These are phyloP conservation scores for Brassica hybrid DNA, from an alignment of 441 rosid species.

Conservation along the genomic window DNA sequence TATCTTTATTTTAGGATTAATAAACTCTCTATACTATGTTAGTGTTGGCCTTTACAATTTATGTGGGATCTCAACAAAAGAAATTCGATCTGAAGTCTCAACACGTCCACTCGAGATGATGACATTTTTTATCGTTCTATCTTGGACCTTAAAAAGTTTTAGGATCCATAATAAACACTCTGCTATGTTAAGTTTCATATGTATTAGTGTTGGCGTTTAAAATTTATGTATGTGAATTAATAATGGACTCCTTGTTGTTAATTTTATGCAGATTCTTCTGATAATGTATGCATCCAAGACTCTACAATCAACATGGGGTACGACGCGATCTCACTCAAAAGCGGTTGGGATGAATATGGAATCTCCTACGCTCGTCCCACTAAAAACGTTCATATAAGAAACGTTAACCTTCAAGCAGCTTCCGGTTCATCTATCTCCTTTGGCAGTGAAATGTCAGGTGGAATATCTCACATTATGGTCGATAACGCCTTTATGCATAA, in stretches of 20 bases:
- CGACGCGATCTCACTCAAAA: conserved; percentile 52
- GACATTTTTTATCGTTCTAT: too few species aligned
- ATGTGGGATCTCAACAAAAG: too few species aligned
- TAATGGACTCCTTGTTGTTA: neutral
- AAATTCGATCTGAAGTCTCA: too few species aligned
- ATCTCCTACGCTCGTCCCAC: conserved; percentile 45
- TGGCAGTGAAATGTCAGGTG: conserved; percentile 60
- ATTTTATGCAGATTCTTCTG: conserved; percentile 50
- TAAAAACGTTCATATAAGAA: conserved; percentile 44
- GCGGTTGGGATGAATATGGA: conserved; percentile 66
- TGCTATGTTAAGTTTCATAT: neutral
- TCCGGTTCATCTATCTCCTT: conserved; percentile 51
- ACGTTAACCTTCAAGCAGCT: conserved; percentile 39
- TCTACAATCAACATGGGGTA: conserved; percentile 49
- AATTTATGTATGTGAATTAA: neutral
- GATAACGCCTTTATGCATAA: conserved; percentile 40
- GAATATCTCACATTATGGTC: conserved; percentile 42
- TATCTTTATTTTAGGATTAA: too few species aligned
- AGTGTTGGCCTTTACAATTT: too few species aligned
- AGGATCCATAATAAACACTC: neutral
- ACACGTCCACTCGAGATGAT: too few species aligned
- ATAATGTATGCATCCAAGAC: conserved; percentile 53
- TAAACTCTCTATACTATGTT: neutral
- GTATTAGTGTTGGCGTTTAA: neutral
- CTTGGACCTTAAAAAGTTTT: too few species aligned